Percentiles rank a stretch among this genome's conserved stretches.
Conservation (phyloP, 768 basidiomycete genomes). For the Cytidiella melzeri region DNA sequence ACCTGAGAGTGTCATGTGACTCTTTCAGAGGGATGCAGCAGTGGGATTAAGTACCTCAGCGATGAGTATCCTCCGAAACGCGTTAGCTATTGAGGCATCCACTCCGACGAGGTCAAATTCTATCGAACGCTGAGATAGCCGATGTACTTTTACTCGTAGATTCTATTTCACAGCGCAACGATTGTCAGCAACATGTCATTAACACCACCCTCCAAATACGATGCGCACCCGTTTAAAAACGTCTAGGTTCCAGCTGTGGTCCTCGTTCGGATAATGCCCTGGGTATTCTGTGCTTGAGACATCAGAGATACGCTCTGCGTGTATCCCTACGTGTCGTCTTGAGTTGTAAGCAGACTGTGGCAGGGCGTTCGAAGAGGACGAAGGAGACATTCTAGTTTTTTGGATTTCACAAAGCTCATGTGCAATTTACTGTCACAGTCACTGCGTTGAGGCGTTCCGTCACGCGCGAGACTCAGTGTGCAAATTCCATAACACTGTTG, state of each 20-base stretch:
- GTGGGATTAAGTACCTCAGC: constrained; percentile 59
- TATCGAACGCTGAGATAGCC: constrained; percentile 75
- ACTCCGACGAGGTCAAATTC: constrained; percentile 96
- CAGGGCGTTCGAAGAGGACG: constrained; percentile 3
- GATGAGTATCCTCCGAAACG: constrained; percentile 85
- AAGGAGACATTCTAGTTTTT: neutral
- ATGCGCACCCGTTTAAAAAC: constrained; percentile 71
- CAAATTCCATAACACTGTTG: too few relatives aligned
- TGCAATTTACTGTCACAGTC: neutral
- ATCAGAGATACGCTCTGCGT: constrained; percentile 66
- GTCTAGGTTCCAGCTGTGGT: constrained; percentile 75
- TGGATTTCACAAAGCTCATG: neutral
- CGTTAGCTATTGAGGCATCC: constrained; percentile 95
- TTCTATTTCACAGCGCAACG: constrained; percentile 47
- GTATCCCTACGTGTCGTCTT: constrained; percentile 57
- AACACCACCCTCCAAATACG: too few relatives aligned
- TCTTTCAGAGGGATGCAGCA: neutral
- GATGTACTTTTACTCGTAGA: constrained; percentile 65
- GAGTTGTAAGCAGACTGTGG: constrained; percentile 30
- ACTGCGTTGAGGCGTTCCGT: too few relatives aligned
- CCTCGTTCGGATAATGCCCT: constrained; percentile 80
- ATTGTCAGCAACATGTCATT: too few relatives aligned
- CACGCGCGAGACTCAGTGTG: too few relatives aligned
- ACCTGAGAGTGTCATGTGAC: constrained; percentile 47
- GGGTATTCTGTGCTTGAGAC: constrained; percentile 90